Evolutionary conservation across 108 stramenopile species (phyloP), one percentile per base, ranked within the genome.

Genomic region (Mayamaea pseudoterrestris): DNA sequence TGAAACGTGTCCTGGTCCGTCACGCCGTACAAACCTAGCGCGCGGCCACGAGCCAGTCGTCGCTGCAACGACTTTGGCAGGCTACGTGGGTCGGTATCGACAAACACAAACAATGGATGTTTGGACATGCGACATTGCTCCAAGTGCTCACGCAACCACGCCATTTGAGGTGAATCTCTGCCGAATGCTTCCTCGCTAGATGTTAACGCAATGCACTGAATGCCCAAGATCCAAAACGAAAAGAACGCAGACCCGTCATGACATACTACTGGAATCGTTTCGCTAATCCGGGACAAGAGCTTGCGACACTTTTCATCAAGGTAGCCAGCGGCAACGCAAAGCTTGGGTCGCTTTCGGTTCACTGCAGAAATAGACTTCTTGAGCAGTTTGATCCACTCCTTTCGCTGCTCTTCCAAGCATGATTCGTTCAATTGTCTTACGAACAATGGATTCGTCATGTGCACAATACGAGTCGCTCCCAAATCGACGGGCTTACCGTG

Each of bases 121-220:
- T 80, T 77, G 21, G 79, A 63, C 60, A 73, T 81, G 29, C 80
- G 79, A 39, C 69, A 69, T 46, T 80, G 81, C 48, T 89, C 86
- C 47, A 83, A 62, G 58, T 89, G 76, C 59, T 83, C 78, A 2
- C 71, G 59, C 14, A 83, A 40, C 81, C 86, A 89, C 16, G 50
- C 47, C 43, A 71, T 58, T 43, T 80, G 74, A 3, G 69, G 51
- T 1, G 41, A 45, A 22, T 47, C 30, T 12, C 46, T 31, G 27
- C 32, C 41, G 4, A 34, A 28, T 12, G 47, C 41, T 44, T 28
- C 3, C 36, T 9, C 1, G 4, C 27, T 23, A 2, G 47, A 20
- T 7, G 53, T 37, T 24, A 76, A 57, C 12, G 42, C 80, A 47
- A 73, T 18, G 34, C 69, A 61, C 53, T 84, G 85, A 11, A 74